Conservation (phyloP, 1,139 yeast genomes). For the Taphrina wiesneri region DNA sequence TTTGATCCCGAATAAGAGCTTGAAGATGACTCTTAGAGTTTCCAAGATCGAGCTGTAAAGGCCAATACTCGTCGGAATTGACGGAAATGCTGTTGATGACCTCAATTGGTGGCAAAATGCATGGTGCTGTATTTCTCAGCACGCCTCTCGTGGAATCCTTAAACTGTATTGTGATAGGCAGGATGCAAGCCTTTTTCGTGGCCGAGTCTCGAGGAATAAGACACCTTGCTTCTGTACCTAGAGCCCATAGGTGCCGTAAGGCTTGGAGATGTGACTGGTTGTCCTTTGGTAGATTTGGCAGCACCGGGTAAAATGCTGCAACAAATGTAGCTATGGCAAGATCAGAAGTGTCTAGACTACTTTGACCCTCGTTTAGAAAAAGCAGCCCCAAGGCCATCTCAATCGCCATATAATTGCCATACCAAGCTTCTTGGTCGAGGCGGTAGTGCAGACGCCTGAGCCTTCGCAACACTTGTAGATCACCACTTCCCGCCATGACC, state of each 20-base stretch:
- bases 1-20: slow-evolving; percentile 3
- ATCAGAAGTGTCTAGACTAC: slow-evolving; percentile 66
- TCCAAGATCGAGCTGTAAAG: slow-evolving; percentile 5
- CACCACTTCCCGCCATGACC: slow-evolving; percentile 92
- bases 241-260: slow-evolving; percentile 85
- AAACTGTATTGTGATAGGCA: slow-evolving; percentile 29
- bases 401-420: slow-evolving; percentile 75
- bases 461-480: slow-evolving; percentile 71
- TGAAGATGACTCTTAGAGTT: not conserved
- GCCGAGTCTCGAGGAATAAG: slow-evolving; percentile 70
- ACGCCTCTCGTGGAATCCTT: slow-evolving; percentile 3
- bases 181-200: slow-evolving; percentile 1
- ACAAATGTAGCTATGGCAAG: slow-evolving; percentile 73
- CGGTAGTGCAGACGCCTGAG: slow-evolving; percentile 67
- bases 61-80: not conserved
- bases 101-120: slow-evolving; percentile 41
- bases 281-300: slow-evolving; percentile 52
- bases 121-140: slow-evolving; percentile 38
- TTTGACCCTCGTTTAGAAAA: slow-evolving; percentile 91
- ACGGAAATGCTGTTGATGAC: not conserved
- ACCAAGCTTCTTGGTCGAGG: slow-evolving; percentile 51
- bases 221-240: slow-evolving; percentile 80
- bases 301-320: slow-evolving; percentile 72
- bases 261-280: slow-evolving; percentile 75
- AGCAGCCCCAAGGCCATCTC: slow-evolving; percentile 84